phyloP scores from a whole-genome alignment of 2,329 filamentous ascomycete genomes.

The Cercospora sp. region DNA sequence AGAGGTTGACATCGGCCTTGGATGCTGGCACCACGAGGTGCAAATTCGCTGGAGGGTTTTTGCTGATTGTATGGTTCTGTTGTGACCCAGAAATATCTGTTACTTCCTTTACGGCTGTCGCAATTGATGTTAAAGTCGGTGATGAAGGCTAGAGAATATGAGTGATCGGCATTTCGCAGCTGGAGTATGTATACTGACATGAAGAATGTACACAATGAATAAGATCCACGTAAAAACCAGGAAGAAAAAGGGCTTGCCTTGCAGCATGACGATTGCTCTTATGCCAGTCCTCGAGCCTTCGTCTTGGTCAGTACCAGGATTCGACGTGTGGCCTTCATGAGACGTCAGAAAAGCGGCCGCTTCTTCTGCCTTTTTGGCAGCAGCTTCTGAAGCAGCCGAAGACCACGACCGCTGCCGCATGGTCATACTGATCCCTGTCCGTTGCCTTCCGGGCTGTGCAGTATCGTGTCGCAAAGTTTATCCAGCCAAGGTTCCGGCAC shows the following conservation, averaged over 20 bases:
- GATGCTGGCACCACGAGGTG: slow-evolving; percentile 33
- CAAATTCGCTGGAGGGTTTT: slow-evolving; percentile 23
- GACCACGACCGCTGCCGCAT: slow-evolving; percentile 16
- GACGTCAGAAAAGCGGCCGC: slow-evolving; percentile 4
- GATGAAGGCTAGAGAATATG: not conserved
- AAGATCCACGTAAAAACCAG: slow-evolving; percentile 14
- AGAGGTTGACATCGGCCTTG: slow-evolving; percentile 29
- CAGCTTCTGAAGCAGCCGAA: slow-evolving; percentile 15
- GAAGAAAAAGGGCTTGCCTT: slow-evolving; percentile 17
- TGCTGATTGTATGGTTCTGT: slow-evolving; percentile 12
- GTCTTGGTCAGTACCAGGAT: not conserved
- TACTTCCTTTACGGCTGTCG: slow-evolving; percentile 2
- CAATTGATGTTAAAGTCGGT: not conserved
- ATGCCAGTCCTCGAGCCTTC: slow-evolving; percentile 7
- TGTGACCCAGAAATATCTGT: not conserved
- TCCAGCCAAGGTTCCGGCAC: not conserved
- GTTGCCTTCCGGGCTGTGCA: not conserved
- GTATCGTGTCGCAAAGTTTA: not conserved
- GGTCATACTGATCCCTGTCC: slow-evolving; percentile 9
- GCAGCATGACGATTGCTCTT: slow-evolving; percentile 14
- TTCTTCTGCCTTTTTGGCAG: not conserved
- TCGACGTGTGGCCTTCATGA: not conserved
- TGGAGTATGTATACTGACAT: slow-evolving; percentile 4
- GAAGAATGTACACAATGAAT: slow-evolving; percentile 17
- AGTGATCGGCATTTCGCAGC: not conserved